Evolutionary conservation across 805 yeast genomes (phyloP), one percentile per base, ranked within the genome.

Genomic region (Lachancea dasiensis): DNA sequence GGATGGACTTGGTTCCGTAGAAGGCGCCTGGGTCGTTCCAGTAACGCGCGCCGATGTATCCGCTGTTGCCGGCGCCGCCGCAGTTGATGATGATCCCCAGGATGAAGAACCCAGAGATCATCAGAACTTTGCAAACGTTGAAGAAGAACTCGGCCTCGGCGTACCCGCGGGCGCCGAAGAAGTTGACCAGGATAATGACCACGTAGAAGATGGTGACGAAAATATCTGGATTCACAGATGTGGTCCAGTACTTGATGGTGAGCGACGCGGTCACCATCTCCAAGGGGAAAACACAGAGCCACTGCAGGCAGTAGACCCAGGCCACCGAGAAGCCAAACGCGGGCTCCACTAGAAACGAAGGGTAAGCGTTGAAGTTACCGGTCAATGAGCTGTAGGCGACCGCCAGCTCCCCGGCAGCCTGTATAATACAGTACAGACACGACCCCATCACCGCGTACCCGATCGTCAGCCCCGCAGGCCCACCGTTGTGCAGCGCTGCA

Each of bases 81-180:
- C 68, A 58, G 29, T 60, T 65, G 35, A 67, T 47, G 38, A 72
- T 59, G 27, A 74, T 58, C 21, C 76, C 75, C 44, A 75, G 60
- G 38, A 78, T 68, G 52, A 73, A 70, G 52, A 74, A 77, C 5
- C 81, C 82, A n/a, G 65, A 44, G 40, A 78, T 68, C 58, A 81
- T 77, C 27, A 78, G 58, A 18, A 81, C 73, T 57, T 83, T 84
- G 50, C 81, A 68, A 41, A 73, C 45, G 38, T 85, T 79, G 52
- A 82, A 79, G 54, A 75, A 69, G 42, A 83, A 72, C 52, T 77
- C 83, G 19, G 77, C 75, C 53, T 75, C 81, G 29, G 80, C 82
- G 44, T 73, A 75, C 43, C 77, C 77, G 31, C 60, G 63, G n/a
- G 75, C 73, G 42, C 79, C 79, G 45, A 72, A 67, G 22, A 71